Percentiles rank a stretch among this genome's conserved stretches.
Conservation (phyloP, 2,329 filamentous ascomycete species). For the Beauveria sp. region DNA sequence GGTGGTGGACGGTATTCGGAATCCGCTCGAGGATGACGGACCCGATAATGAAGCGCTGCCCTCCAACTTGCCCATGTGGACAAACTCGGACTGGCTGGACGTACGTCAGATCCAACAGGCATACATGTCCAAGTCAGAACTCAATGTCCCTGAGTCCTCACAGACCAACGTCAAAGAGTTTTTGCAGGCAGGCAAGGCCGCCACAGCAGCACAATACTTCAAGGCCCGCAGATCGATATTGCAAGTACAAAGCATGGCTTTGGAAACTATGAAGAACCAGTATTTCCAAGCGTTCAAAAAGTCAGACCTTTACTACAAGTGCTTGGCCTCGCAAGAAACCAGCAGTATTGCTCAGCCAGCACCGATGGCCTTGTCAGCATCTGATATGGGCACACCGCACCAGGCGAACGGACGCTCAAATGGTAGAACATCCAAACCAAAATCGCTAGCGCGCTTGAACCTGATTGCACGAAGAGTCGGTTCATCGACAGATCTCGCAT, state of each 20-base stretch:
- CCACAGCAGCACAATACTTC: constrained; percentile 75
- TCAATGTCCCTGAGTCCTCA: constrained; percentile 66
- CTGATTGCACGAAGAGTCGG: constrained; percentile 35
- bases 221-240: constrained; percentile 75
- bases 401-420: constrained; percentile 17
- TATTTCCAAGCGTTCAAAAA: constrained; percentile 83
- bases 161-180: constrained; percentile 68
- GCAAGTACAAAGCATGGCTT: constrained; percentile 71
- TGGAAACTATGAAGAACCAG: constrained; percentile 75
- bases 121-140: constrained; percentile 74
- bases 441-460: constrained; percentile 35
- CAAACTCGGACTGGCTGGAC: constrained; percentile 76
- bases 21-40: constrained; percentile 78
- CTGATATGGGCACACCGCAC: constrained; percentile 7
- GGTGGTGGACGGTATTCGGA: constrained; percentile 95
- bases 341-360: constrained; percentile 27
- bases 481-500: constrained; percentile 41
- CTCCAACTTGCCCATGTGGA: constrained; percentile 61
- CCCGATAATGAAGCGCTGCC: constrained; percentile 56
- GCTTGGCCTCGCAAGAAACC: constrained; percentile 78
- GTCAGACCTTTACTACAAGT: constrained; percentile 94
- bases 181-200: constrained; percentile 66
- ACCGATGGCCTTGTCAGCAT: constrained; percentile 15
- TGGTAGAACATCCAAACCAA: constrained; percentile 37
- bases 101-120: constrained; percentile 86